A percentile compares a stretch with the other conserved stretches of the same genome.
phyloP scores from a whole-genome alignment of 192 early-diverging fungal species.

The Pilobolus umbonatus region DNA sequence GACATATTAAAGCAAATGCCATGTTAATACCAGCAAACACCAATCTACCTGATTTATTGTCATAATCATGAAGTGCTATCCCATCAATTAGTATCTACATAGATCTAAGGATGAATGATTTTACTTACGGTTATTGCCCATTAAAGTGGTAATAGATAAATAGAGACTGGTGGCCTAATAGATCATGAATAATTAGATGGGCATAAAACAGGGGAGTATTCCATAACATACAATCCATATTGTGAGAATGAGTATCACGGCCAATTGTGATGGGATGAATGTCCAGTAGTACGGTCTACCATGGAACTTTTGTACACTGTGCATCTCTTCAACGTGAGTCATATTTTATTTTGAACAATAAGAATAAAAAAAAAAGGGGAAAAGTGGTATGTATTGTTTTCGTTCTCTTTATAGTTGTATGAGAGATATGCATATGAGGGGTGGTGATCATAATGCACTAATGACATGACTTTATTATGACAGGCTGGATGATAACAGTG shows the following conservation, averaged over 20 bases:
- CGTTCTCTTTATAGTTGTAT: too few species aligned
- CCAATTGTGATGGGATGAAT: neutral
- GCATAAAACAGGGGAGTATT: neutral
- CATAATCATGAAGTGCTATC: constrained; percentile 8
- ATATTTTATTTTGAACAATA: too few species aligned
- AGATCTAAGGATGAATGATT: neutral
- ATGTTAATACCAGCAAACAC: constrained; percentile 5
- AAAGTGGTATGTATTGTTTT: too few species aligned
- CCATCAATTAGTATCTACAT: neutral
- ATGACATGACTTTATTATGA: too few species aligned
- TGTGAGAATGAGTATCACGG: neutral
- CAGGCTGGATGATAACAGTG: too few species aligned
- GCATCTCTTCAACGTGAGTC: too few species aligned
- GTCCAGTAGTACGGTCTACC: too few species aligned
- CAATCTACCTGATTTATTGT: neutral
- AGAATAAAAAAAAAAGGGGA: too few species aligned
- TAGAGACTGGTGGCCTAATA: constrained; percentile 1
- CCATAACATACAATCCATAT: constrained; percentile 6
- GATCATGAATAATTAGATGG: neutral
- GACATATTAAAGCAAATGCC: constrained; percentile 1
- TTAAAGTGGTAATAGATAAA: constrained; percentile 7
- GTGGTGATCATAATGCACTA: too few species aligned
- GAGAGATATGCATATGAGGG: too few species aligned
- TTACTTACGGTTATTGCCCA: constrained; percentile 14
- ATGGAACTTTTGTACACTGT: too few species aligned